Evolutionary conservation across 306 rosid species (phyloP).

Genomic region (Rosa chinensis): DNA sequence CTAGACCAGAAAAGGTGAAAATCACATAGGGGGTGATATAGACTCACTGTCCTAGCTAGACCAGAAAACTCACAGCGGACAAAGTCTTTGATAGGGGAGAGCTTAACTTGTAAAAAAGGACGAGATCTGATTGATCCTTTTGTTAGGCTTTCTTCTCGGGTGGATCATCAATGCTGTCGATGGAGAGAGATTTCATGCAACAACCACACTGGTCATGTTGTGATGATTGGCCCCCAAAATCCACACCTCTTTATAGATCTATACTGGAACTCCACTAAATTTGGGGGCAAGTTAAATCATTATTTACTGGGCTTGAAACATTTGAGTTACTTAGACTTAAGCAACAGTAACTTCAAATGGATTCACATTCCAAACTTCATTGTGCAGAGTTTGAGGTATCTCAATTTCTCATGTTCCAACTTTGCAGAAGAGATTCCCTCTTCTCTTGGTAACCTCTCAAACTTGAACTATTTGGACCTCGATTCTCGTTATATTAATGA

Average conservation of each 20-base stretch:
- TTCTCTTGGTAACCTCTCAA: slow-evolving; percentile 16
- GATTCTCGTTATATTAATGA: neutral
- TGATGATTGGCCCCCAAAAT: neutral
- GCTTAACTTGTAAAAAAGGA: no score
- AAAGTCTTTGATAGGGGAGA: no score
- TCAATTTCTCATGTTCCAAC: slow-evolving; percentile 1
- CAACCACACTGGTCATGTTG: neutral
- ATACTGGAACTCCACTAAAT: no score
- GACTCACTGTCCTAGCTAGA: no score
- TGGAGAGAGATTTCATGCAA: neutral
- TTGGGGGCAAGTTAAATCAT: neutral
- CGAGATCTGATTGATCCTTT: neutral
- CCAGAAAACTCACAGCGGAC: no score
- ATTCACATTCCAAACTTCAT: neutral
- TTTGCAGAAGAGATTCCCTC: slow-evolving; percentile 12
- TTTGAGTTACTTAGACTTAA: neutral
- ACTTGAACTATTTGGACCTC: slow-evolving; percentile 21
- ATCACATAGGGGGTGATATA: no score
- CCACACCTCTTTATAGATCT: neutral
- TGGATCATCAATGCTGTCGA: neutral
- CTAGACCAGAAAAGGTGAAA: no score
- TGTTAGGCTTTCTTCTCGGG: neutral
- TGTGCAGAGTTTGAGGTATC: neutral
- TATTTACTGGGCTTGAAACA: neutral
- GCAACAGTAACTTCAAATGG: neutral